These are phyloP conservation scores for Mortierella sp. DNA, from an alignment of 371 early-diverging fungal genomes.

Conservation along the genomic window DNA sequence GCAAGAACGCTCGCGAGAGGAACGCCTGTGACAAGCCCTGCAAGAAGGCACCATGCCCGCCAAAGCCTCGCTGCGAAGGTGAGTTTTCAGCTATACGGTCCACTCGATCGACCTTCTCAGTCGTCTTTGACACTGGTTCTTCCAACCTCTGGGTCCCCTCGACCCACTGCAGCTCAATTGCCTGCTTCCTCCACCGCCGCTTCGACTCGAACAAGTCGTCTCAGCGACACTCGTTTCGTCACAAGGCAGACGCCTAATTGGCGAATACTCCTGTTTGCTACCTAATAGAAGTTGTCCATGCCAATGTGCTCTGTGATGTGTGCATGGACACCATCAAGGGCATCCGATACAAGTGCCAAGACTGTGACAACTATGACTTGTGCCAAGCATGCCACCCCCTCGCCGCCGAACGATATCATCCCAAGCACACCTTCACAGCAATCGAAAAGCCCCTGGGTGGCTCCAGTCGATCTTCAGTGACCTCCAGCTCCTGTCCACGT, in stretches of 20 bases:
- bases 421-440: constrained; percentile 49
- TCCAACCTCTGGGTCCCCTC: constrained; percentile 98
- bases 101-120: constrained; percentile 70
- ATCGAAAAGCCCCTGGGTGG: constrained; percentile 30
- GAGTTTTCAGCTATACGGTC: not conserved
- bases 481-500: not conserved
- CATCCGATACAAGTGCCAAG: constrained; percentile 60
- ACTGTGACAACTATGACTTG: constrained; percentile 66
- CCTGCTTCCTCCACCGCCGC: constrained; percentile 94
- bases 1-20: not conserved
- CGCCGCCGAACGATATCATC: constrained; percentile 35
- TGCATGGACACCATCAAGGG: constrained; percentile 61
- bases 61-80: constrained; percentile 3
- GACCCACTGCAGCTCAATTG: constrained; percentile 90
- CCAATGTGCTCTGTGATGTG: constrained; percentile 58
- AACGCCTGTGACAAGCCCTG: not conserved
- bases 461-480: not conserved
- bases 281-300: constrained; percentile 16
- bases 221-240: too few relatives aligned
- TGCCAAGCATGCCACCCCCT: constrained; percentile 61
- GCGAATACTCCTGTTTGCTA: not conserved
- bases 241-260: too few relatives aligned
- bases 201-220: constrained; percentile 82
- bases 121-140: constrained; percentile 96
- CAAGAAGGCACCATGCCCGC: constrained; percentile 1